Evolutionary conservation across 352 stramenopile genomes (phyloP).

Genomic region (Blastocystis sp.): DNA sequence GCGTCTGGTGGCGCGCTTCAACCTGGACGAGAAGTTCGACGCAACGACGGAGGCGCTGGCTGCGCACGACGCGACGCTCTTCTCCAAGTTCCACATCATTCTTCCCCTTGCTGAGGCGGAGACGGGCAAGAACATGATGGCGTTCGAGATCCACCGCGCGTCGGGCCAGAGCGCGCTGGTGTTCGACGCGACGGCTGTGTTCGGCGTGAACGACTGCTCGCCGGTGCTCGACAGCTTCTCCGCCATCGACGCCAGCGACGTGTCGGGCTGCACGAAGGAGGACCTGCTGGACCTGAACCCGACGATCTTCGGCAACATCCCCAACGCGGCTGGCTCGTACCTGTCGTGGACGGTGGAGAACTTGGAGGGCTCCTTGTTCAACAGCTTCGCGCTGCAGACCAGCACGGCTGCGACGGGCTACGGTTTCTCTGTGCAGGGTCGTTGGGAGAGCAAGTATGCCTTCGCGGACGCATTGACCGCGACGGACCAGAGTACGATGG

Average conservation of each 20-base stretch:
- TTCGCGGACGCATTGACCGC: too few species aligned
- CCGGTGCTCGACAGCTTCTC: background rate
- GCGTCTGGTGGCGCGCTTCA: background rate
- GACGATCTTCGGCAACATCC: background rate
- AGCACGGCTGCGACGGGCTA: too few species aligned
- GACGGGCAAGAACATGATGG: background rate
- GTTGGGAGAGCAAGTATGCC: too few species aligned
- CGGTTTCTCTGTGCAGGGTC: too few species aligned
- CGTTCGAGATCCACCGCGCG: background rate
- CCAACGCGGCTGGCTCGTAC: background rate
- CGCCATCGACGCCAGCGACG: background rate
- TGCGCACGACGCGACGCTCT: background rate
- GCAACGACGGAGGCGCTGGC: background rate
- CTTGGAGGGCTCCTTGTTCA: background rate
- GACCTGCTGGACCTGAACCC: constrained; percentile 31
- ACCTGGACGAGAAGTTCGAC: background rate
- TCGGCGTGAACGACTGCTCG: background rate
- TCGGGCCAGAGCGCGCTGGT: background rate
- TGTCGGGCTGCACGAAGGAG: too few species aligned
- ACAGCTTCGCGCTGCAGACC: background rate
- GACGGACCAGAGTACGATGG: too few species aligned
- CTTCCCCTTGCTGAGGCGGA: background rate
- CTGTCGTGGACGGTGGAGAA: constrained; percentile 12
- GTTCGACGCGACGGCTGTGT: constrained; percentile 7
- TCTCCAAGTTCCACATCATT: constrained; percentile 15